Conservation (phyloP, 2,329 filamentous ascomycete species). For the Fusarium verticillioides region DNA sequence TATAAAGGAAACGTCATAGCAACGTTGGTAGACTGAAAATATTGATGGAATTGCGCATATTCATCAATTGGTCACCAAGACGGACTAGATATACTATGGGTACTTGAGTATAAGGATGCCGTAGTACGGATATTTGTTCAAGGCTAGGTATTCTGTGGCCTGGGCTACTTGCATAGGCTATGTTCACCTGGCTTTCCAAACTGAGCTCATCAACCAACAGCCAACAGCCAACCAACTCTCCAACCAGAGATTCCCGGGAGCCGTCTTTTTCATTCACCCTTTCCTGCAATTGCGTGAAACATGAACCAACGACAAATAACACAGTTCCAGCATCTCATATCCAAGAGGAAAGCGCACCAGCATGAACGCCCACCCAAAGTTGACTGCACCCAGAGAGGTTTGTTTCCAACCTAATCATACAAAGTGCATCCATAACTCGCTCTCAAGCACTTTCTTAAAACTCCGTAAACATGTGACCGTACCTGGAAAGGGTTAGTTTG, state of each 20-base stretch:
- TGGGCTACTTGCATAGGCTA: constrained; percentile 23
- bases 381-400: constrained; percentile 16
- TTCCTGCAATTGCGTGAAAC: background rate
- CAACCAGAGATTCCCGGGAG: background rate
- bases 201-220: constrained; percentile 4
- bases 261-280: constrained; percentile 13
- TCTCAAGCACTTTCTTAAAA: constrained; percentile 62
- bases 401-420: constrained; percentile 32
- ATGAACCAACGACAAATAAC: background rate
- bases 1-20: background rate
- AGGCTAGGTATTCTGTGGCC: constrained; percentile 26
- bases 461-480: constrained; percentile 79
- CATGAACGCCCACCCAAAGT: constrained; percentile 12
- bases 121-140: constrained; percentile 22
- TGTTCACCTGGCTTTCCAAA: constrained; percentile 7
- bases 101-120: constrained; percentile 12
- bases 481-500: constrained; percentile 58
- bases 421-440: constrained; percentile 24
- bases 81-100: background rate
- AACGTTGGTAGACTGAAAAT: background rate
- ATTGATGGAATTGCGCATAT: background rate
- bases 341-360: constrained; percentile 12
- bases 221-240: background rate
- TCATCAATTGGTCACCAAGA: background rate
- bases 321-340: background rate